Percentiles rank a stretch among this genome's conserved stretches.
Conservation (phyloP, 805 yeast species). For the Ogataea angusta region DNA sequence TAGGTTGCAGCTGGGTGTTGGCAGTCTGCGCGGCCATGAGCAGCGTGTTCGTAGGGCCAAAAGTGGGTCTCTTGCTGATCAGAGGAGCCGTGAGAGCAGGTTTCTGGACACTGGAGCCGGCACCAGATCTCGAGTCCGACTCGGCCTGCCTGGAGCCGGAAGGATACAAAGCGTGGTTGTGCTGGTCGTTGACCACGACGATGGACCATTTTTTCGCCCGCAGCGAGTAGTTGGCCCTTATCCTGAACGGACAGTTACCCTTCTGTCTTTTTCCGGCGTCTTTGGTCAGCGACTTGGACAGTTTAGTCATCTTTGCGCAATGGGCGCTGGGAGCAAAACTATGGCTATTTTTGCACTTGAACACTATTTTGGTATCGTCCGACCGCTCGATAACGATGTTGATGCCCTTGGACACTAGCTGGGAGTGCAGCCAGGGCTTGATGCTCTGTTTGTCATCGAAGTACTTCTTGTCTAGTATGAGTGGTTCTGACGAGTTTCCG, state of each 20-base stretch:
- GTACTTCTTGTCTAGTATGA: slow-evolving; percentile 22
- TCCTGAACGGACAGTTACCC: slow-evolving; percentile 54
- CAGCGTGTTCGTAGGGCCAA: slow-evolving; percentile 25
- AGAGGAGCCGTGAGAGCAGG: slow-evolving; percentile 7
- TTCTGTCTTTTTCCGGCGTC: slow-evolving; percentile 28
- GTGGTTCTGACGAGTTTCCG: slow-evolving; percentile 6
- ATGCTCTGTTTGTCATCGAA: slow-evolving; percentile 46
- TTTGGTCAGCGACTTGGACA: slow-evolving; percentile 11
- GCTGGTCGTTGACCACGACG: slow-evolving; percentile 57
- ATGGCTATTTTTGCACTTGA: slow-evolving; percentile 51
- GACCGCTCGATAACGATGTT: slow-evolving; percentile 60
- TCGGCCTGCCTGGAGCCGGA: slow-evolving; percentile 5
- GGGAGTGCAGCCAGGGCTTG: slow-evolving; percentile 59
- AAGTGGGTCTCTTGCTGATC: slow-evolving; percentile 13
- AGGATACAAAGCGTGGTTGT: slow-evolving; percentile 48
- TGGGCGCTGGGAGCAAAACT: slow-evolving; percentile 9
- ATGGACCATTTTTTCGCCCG: slow-evolving; percentile 55
- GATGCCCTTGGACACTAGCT: slow-evolving; percentile 47
- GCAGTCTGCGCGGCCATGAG: slow-evolving; percentile 25
- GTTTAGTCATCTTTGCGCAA: slow-evolving; percentile 11
- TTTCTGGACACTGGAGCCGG: slow-evolving; percentile 7
- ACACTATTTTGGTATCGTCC: slow-evolving; percentile 57
- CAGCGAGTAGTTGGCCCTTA: slow-evolving; percentile 58
- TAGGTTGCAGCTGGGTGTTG: slow-evolving; percentile 13
- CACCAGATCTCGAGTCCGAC: slow-evolving; percentile 8